Percentiles rank a stretch among this genome's conserved stretches.
These are phyloP conservation scores for Sarcomyxa edulis DNA, from an alignment of 768 basidiomycete genomes.

Conservation along the genomic window DNA sequence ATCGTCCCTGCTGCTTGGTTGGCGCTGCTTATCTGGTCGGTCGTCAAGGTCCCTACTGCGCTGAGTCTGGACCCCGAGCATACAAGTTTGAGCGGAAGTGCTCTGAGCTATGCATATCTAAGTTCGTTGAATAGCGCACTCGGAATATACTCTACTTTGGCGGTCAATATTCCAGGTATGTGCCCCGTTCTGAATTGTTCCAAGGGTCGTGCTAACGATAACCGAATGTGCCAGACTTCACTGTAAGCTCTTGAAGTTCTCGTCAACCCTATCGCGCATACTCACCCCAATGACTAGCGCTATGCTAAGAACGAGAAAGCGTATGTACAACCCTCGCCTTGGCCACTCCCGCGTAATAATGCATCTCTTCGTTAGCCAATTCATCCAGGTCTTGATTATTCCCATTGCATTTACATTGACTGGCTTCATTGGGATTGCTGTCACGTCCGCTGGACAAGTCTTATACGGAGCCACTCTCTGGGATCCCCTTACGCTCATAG, in stretches of 20 bases:
- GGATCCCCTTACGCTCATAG: conserved; percentile 75
- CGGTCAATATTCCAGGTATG: conserved; percentile 84
- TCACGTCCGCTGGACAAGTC: conserved; percentile 68
- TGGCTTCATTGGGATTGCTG: conserved; percentile 76
- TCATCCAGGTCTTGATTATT: conserved; percentile 69
- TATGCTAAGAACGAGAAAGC: conserved; percentile 67
- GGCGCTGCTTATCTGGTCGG: conserved; percentile 76
- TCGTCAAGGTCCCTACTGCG: conserved; percentile 58
- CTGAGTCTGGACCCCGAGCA: conserved; percentile 53
- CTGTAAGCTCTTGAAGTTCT: conserved; percentile 20
- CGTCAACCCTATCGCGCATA: background rate
- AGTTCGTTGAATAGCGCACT: conserved; percentile 71
- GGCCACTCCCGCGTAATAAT: background rate
- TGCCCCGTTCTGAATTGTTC: too few species aligned
- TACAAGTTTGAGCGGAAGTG: conserved; percentile 44
- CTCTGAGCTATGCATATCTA: conserved; percentile 73
- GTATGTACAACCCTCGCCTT: conserved; percentile 32
- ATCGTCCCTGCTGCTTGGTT: conserved; percentile 63
- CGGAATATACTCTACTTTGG: conserved; percentile 66
- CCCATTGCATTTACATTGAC: conserved; percentile 72
- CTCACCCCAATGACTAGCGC: conserved; percentile 32
- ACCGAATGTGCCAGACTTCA: too few species aligned
- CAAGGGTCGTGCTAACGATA: too few species aligned
- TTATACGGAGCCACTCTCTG: conserved; percentile 64
- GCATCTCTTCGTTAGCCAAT: conserved; percentile 42